Evolutionary conservation across 2,329 filamentous ascomycete genomes (phyloP), one percentile per base, ranked within the genome.

Genomic region (Pseudogymnoascus destructans): DNA sequence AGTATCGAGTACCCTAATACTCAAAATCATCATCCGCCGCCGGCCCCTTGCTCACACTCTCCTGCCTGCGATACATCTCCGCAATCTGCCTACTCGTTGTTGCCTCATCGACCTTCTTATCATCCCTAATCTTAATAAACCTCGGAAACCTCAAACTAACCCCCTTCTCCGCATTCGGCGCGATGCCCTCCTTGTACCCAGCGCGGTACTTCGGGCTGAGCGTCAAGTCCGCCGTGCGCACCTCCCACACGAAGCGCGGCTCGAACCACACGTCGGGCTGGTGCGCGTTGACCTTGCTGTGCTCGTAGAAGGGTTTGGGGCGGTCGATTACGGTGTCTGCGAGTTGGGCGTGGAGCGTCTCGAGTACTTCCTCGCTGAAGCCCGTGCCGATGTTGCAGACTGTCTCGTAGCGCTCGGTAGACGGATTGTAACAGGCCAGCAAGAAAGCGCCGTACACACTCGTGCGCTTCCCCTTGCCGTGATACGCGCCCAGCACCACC

Each of bases 201-300:
- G 93, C 93, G 73, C 91, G 89, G 73, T 98, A 98, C 36, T 91
- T 78, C 23, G 93, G 93, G 64, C 86, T 92, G 19, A 98, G 79
- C 1, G 93, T 97, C 66, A 98, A 72, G 75, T 98, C 93, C 1
- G 93, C 93, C 10, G 92, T 95, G 76, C 92, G 95, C 65, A 98
- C 91, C 73, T 98, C 93, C 93, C 93, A 98, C 1, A 98, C 93
- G 66, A 86, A 85, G 40, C 84, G 83, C 11, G 93, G 89, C 76
- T 98, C 93, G 70, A 98, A 93, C 93, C 93, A 98, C 35, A 98
- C 90, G 70, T 98, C 93, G 1, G 93, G 93, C 70, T 98, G 93
- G 70, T 97, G 90, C 73, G 95, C 92, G 55, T 84, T 83, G 56
- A 88, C 89, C 0, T 79, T 75, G 3, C 87, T 90, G 71, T 98